phyloP scores from a whole-genome alignment of 768 basidiomycete species.

The Trametes villosa region DNA sequence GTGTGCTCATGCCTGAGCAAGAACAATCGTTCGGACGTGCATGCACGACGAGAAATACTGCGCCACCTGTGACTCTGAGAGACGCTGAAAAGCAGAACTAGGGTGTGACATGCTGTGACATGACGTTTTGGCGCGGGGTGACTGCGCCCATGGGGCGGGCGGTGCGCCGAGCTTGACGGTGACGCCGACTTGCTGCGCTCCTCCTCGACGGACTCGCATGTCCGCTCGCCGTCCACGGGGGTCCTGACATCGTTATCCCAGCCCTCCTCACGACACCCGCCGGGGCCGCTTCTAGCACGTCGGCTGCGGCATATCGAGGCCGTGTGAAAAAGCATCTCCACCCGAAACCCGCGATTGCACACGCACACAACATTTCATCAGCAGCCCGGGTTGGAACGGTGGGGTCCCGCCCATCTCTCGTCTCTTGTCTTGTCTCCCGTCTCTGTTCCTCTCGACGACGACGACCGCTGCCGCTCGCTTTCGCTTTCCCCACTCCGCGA shows the following conservation, averaged over 20 bases:
- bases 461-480: not conserved
- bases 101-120: too few species aligned
- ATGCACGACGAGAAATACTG: too few species aligned
- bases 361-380: constrained; percentile 5
- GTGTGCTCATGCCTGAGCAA: too few species aligned
- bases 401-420: constrained; percentile 10
- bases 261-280: too few species aligned
- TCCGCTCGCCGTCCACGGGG: constrained; percentile 6
- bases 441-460: too few species aligned
- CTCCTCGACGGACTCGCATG: constrained; percentile 8
- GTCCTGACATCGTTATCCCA: not conserved
- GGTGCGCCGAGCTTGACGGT: too few species aligned
- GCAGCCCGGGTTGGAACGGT: constrained; percentile 5
- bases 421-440: not conserved
- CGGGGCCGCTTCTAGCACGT: not conserved
- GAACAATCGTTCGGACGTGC: too few species aligned
- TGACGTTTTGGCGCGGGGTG: not conserved
- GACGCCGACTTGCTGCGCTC: not conserved
- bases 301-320: not conserved
- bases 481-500: constrained; percentile 4
- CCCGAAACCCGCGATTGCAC: constrained; percentile 10
- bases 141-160: not conserved
- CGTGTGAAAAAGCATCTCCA: constrained; percentile 16
- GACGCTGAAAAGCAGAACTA: too few species aligned
- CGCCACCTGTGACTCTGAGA: too few species aligned